A percentile compares a stretch with the other conserved stretches of the same genome.
These are phyloP conservation scores for Zoysia matrella DNA, from an alignment of 202 grass and related monocot species.

Conservation along the genomic window DNA sequence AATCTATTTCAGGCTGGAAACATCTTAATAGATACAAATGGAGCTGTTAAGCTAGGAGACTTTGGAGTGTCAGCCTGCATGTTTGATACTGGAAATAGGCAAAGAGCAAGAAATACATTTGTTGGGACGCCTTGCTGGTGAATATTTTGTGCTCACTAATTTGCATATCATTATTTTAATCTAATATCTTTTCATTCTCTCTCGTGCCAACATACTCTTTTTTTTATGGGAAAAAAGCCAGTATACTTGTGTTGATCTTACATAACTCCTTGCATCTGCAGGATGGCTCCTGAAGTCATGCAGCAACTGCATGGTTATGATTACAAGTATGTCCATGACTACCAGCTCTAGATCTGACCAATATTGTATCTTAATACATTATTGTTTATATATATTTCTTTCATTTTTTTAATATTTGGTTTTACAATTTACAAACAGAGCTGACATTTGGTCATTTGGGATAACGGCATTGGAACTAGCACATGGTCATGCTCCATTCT, in stretches of 20 bases:
- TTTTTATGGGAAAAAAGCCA: no score
- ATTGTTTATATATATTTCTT: constrained; percentile 3
- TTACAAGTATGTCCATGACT: constrained; percentile 75
- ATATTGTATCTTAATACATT: constrained; percentile 22
- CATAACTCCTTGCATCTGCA: constrained; percentile 45
- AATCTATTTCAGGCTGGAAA: constrained; percentile 92
- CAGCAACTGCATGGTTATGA: constrained; percentile 98
- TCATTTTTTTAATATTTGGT: constrained; percentile 9
- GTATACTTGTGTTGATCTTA: constrained; percentile 13
- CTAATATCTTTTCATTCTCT: constrained; percentile 28
- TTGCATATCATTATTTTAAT: constrained; percentile 31
- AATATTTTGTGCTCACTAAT: constrained; percentile 34
- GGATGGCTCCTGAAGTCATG: constrained; percentile 99
- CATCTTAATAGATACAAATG: constrained; percentile 94
- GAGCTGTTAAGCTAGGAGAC: constrained; percentile 93
- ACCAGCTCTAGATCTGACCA: constrained; percentile 36
- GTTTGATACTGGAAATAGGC: constrained; percentile 98
- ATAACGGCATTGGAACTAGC: no score
- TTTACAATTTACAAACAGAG: constrained; percentile 61
- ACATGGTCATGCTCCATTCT: no score
- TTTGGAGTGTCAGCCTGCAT: constrained; percentile 96
- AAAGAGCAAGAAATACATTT: constrained; percentile 93
- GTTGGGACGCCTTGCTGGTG: constrained; percentile 98
- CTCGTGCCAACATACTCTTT: constrained; percentile 11
- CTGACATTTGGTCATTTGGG: constrained; percentile 86